Conservation (phyloP, 768 basidiomycete genomes). For the Tulasnella sp. region DNA sequence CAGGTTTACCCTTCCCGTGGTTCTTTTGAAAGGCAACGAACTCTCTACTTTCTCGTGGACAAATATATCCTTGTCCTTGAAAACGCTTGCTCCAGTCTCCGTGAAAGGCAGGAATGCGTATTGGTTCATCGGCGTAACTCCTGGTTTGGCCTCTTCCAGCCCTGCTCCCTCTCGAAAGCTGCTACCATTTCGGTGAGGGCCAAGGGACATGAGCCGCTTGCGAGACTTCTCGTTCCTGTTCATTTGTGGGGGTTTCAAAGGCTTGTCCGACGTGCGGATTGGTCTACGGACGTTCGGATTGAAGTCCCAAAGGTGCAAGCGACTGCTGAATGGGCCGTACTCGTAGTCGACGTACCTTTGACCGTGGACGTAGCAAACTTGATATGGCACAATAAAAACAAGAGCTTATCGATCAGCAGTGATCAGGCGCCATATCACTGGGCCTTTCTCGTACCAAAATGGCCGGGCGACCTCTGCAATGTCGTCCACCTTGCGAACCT, state of each 20-base stretch:
- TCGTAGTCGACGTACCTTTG: conserved; percentile 29
- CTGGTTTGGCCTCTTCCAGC: not conserved
- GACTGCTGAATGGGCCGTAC: not conserved
- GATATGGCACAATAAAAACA: not conserved
- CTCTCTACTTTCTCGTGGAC: conserved; percentile 23
- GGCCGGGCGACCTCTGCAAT: not conserved
- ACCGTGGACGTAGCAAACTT: conserved; percentile 24
- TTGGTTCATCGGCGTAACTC: not conserved
- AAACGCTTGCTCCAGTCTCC: not conserved
- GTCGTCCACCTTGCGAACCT: conserved; percentile 12
- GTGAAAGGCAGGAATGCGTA: not conserved
- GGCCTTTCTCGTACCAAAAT: not conserved
- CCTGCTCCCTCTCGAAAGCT: not conserved
- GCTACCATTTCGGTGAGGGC: not conserved
- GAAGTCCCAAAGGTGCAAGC: conserved; percentile 25
- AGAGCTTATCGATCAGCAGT: not conserved
- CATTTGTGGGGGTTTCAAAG: not conserved
- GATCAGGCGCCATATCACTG: not conserved
- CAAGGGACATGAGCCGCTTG: not conserved
- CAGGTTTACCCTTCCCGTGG: conserved; percentile 9
- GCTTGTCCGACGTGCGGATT: not conserved
- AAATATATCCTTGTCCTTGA: conserved; percentile 20
- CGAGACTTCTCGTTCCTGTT: not conserved
- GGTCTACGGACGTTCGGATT: not conserved
- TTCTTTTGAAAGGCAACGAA: conserved; percentile 20